Conservation (phyloP, 768 basidiomycete genomes). For the Rhizopogon vesiculosus region DNA sequence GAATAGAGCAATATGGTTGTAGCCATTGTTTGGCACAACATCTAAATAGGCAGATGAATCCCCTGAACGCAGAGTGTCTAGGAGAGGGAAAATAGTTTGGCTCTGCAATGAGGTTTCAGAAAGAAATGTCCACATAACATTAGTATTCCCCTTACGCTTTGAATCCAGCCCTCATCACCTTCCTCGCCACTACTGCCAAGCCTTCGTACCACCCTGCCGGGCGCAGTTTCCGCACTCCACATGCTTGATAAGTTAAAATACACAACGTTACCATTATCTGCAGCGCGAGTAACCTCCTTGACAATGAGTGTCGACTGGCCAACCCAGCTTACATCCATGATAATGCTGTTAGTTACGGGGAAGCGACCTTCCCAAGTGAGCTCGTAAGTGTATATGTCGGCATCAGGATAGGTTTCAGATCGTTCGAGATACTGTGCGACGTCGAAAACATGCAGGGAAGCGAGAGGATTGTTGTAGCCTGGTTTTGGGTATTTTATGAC, state of each 20-base stretch:
- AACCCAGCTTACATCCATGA: slow-evolving; percentile 88
- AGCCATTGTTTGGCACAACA: slow-evolving; percentile 84
- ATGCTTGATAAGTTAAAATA: slow-evolving; percentile 54
- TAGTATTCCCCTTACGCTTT: slow-evolving; percentile 51
- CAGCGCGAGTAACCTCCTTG: slow-evolving; percentile 85
- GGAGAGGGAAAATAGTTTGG: slow-evolving; percentile 60
- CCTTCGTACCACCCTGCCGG: slow-evolving; percentile 61
- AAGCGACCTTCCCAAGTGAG: slow-evolving; percentile 66
- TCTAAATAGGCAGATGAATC: slow-evolving; percentile 78
- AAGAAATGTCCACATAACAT: not conserved
- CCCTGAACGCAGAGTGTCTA: slow-evolving; percentile 34
- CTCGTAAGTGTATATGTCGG: slow-evolving; percentile 43
- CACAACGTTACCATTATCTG: slow-evolving; percentile 74
- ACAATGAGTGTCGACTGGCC: slow-evolving; percentile 66
- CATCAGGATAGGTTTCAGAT: slow-evolving; percentile 21
- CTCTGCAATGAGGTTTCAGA: slow-evolving; percentile 32
- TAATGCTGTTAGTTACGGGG: slow-evolving; percentile 57
- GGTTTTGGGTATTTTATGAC: slow-evolving; percentile 86
- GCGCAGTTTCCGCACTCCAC: slow-evolving; percentile 22
- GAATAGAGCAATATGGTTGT: slow-evolving; percentile 91
- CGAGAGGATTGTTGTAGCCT: slow-evolving; percentile 85
- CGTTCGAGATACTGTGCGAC: slow-evolving; percentile 47
- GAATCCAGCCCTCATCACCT: slow-evolving; percentile 93
- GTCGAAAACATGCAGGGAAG: slow-evolving; percentile 80
- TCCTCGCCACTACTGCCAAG: slow-evolving; percentile 83